Conservation (phyloP, 2,329 filamentous ascomycete species). For the Thelonectria rubi region DNA sequence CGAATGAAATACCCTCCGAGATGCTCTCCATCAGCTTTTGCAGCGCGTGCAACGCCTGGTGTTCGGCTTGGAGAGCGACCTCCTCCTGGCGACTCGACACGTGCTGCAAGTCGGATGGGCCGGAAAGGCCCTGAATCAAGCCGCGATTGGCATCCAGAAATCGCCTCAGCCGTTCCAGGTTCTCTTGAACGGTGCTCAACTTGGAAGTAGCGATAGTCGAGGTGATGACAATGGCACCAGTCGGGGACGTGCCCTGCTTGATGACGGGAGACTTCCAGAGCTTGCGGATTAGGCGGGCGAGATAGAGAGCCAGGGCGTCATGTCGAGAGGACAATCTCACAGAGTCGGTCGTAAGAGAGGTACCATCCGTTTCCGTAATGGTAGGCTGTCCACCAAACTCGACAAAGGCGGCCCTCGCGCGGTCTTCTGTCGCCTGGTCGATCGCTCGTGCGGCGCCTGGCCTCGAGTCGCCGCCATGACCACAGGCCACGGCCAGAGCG, state of each 20-base stretch:
- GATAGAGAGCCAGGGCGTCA: slow-evolving; percentile 86
- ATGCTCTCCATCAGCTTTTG: slow-evolving; percentile 88
- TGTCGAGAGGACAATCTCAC: slow-evolving; percentile 90
- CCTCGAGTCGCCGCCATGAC: slow-evolving; percentile 80
- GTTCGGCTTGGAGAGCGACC: slow-evolving; percentile 90
- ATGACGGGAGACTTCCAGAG: slow-evolving; percentile 88
- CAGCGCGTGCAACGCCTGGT: slow-evolving; percentile 88
- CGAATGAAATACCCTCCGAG: slow-evolving; percentile 96
- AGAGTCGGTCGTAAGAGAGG: slow-evolving; percentile 77
- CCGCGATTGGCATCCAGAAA: slow-evolving; percentile 89
- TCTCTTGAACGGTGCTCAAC: slow-evolving; percentile 79
- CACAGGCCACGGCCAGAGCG: slow-evolving; percentile 92
- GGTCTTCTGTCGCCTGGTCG: slow-evolving; percentile 86
- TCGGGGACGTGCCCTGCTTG: slow-evolving; percentile 57
- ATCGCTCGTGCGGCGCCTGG: slow-evolving; percentile 79
- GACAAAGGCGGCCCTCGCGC: slow-evolving; percentile 87
- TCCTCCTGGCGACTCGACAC: slow-evolving; percentile 88
- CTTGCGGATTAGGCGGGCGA: slow-evolving; percentile 85
- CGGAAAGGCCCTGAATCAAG: slow-evolving; percentile 93
- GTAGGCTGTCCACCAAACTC: slow-evolving; percentile 90
- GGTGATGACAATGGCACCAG: slow-evolving; percentile 68
- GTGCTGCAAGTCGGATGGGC: slow-evolving; percentile 83
- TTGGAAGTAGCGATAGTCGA: slow-evolving; percentile 75
- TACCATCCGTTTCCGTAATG: slow-evolving; percentile 79
- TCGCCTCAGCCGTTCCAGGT: slow-evolving; percentile 78